Conservation (phyloP, 495 filamentous ascomycete species). For the Aspergillus heteromorphus region DNA sequence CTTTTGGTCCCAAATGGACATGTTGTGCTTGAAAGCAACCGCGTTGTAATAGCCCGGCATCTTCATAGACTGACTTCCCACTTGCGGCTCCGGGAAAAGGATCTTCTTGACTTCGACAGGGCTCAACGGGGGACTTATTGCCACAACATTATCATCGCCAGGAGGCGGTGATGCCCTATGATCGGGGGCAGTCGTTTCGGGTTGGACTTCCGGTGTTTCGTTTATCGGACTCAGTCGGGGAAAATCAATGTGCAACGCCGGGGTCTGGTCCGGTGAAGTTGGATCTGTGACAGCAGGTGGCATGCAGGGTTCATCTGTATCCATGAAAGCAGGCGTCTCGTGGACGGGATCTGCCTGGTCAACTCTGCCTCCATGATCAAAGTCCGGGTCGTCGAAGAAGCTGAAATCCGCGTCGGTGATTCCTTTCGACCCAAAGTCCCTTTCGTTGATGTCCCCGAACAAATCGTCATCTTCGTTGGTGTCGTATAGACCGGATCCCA, state of each 20-base stretch:
- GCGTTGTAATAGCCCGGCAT: slow-evolving; percentile 43
- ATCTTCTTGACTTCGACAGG: slow-evolving; percentile 46
- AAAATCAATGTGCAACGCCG: not conserved
- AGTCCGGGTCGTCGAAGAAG: slow-evolving; percentile 71
- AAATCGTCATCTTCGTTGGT: slow-evolving; percentile 55
- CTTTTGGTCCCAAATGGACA: slow-evolving; percentile 45
- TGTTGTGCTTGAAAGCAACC: slow-evolving; percentile 40
- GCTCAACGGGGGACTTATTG: slow-evolving; percentile 47
- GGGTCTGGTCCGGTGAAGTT: not conserved
- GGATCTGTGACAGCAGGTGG: slow-evolving; percentile 3
- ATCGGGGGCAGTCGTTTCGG: slow-evolving; percentile 6
- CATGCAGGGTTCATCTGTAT: slow-evolving; percentile 7
- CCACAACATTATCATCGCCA: slow-evolving; percentile 19
- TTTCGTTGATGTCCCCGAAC: slow-evolving; percentile 65
- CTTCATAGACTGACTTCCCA: slow-evolving; percentile 5
- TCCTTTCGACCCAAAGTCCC: slow-evolving; percentile 75
- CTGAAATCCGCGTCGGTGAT: slow-evolving; percentile 86
- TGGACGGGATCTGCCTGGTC: slow-evolving; percentile 6
- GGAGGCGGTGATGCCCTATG: slow-evolving; percentile 5
- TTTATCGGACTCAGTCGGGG: slow-evolving; percentile 1
- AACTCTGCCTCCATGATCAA: slow-evolving; percentile 28
- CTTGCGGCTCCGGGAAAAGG: slow-evolving; percentile 30
- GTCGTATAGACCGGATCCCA: slow-evolving; percentile 43
- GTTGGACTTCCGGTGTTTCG: not conserved
- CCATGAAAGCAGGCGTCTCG: slow-evolving; percentile 11